Percentiles rank a stretch among this genome's conserved stretches.
Conservation (phyloP, 2,329 filamentous ascomycete species). For the Botrytis pseudocinerea region DNA sequence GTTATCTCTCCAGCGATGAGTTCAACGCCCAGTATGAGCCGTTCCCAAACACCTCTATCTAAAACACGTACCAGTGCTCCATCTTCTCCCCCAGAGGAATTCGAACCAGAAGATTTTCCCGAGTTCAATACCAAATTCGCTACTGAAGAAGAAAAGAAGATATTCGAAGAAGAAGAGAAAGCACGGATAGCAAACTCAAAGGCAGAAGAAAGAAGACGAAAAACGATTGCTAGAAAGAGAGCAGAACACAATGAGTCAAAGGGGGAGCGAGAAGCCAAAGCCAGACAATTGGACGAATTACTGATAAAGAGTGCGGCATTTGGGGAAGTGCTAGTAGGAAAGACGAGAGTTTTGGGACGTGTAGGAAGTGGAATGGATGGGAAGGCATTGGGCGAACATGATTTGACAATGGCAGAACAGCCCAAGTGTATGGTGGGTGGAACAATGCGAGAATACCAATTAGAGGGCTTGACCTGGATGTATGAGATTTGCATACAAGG, state of each 20-base stretch:
- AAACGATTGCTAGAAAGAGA: constrained; percentile 46
- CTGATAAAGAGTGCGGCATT: constrained; percentile 61
- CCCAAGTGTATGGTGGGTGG: constrained; percentile 83
- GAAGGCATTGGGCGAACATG: constrained; percentile 60
- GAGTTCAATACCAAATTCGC: constrained; percentile 30
- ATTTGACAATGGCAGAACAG: constrained; percentile 79
- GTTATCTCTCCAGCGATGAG: constrained; percentile 17
- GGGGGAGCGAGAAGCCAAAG: constrained; percentile 58
- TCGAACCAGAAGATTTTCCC: constrained; percentile 20
- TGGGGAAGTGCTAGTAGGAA: constrained; percentile 62
- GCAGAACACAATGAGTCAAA: constrained; percentile 49
- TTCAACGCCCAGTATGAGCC: constrained; percentile 23
- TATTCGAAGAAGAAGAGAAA: constrained; percentile 48
- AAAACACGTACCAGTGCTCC: constrained; percentile 32
- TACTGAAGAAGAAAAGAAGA: constrained; percentile 36
- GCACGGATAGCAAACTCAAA: constrained; percentile 51
- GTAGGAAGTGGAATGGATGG: constrained; percentile 62
- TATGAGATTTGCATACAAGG: constrained; percentile 63
- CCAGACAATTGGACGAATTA: constrained; percentile 59
- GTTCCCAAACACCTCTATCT: constrained; percentile 30
- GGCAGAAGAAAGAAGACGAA: constrained; percentile 41
- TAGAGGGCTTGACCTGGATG: constrained; percentile 95
- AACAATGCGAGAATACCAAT: constrained; percentile 89
- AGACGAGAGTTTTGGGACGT: constrained; percentile 62
- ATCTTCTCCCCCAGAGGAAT: constrained; percentile 33